Percentiles rank a stretch among this genome's conserved stretches.
These are phyloP conservation scores for Cladosporium austrohemisphaericum DNA, from an alignment of 2,329 filamentous ascomycete genomes.

Conservation along the genomic window DNA sequence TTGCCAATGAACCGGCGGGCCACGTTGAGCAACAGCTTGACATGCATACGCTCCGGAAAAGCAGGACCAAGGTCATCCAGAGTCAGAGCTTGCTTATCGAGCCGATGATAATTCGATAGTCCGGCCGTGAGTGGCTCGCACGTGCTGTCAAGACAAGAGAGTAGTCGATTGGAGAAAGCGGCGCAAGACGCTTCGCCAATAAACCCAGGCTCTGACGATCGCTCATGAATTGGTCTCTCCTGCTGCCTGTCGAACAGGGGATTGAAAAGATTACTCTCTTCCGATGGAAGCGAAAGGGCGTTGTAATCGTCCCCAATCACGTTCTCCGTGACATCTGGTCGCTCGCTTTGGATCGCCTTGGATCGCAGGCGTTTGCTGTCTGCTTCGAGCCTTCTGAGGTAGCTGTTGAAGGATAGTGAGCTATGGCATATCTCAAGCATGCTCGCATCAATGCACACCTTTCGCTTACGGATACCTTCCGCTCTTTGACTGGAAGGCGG, in stretches of 20 bases:
- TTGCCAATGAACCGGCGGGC: slow-evolving; percentile 34
- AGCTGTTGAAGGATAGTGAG: slow-evolving; percentile 8
- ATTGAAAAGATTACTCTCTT: slow-evolving; percentile 23
- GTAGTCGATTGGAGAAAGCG: slow-evolving; percentile 24
- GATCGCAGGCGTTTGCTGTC: slow-evolving; percentile 17
- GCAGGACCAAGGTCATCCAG: slow-evolving; percentile 19
- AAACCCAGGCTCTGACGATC: slow-evolving; percentile 22
- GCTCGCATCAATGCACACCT: slow-evolving; percentile 12
- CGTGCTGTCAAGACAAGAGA: slow-evolving; percentile 23
- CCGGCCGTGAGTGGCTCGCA: slow-evolving; percentile 13
- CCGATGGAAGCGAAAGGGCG: slow-evolving; percentile 6
- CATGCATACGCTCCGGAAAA: slow-evolving; percentile 26
- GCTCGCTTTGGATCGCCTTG: slow-evolving; percentile 14
- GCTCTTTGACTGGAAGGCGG: slow-evolving; percentile 23
- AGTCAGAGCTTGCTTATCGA: slow-evolving; percentile 11
- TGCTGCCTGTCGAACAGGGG: slow-evolving; percentile 25
- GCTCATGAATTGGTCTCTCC: slow-evolving; percentile 16
- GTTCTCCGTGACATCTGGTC: background rate
- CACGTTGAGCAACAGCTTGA: slow-evolving; percentile 23
- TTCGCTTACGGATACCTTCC: slow-evolving; percentile 25
- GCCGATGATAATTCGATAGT: slow-evolving; percentile 21
- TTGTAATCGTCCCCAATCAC: slow-evolving; percentile 12
- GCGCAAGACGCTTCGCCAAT: slow-evolving; percentile 26
- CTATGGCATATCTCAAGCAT: too few species aligned
- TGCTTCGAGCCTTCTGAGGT: slow-evolving; percentile 24